Evolutionary conservation across 768 basidiomycete genomes (phyloP), one percentile per base, ranked within the genome.

Genomic region (Pleurotus tuber-regium): DNA sequence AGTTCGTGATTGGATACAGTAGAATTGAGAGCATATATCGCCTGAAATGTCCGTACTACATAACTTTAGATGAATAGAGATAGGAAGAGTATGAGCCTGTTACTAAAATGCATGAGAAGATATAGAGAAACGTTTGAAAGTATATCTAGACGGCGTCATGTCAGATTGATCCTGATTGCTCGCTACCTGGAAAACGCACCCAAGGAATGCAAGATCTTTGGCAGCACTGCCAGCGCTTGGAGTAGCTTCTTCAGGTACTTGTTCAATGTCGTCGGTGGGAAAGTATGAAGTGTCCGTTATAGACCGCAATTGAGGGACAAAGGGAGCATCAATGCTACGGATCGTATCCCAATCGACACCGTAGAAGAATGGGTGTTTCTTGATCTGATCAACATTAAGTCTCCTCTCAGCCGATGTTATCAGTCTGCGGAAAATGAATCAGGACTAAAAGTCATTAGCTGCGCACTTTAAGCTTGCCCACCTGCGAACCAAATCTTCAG

Each of bases 281-380:
- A 97, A 97, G 72, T 97, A 97, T n/a, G 92, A 94, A 1, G 95
- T 97, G 58, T 98, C 95, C 29, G 93, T 95, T 62, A 95, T 89
- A 6, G 90, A 94, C 33, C 88, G 82, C 26, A 98, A 76, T 52
- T 92, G 90, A 16, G 97, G 96, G n/a, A 99, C 86, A 67, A 98
- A 98, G 4, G 96, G 97, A 3, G 94, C 83, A 61, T 95, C 93
- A 54, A 99, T 96, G 31, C 81, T 78, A 21, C 93, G 84, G 62
- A 98, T 90, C 4, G 76, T 73, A 11, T 77, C 74, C 97, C 96
- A 99, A 63, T 96, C 93, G 29, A 98, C 97, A 25, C 96, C 97
- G 61, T 89, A 88, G 69, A 95, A 96, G 76, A 98, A 98, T 0
- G 89, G 81, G 63, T 98, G 96, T 8, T 72, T 77, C 71, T 92